Evolutionary conservation across 2,329 filamentous ascomycete species (phyloP).

Genomic region (Tolypocladium tropicale): DNA sequence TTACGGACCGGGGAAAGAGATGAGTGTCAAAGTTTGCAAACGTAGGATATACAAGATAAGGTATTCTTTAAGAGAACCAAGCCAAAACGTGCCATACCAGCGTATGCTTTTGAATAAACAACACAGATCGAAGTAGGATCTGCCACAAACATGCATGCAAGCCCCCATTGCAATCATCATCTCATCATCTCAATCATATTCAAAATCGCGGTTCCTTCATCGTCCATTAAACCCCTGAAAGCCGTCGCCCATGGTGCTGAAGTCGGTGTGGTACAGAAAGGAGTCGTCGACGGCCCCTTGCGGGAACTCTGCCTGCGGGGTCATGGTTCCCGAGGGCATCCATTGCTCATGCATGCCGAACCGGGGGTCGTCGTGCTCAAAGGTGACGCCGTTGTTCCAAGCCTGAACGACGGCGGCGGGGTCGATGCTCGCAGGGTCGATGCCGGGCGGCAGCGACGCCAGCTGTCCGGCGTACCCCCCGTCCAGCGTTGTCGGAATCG

Average conservation of each 20-base stretch:
- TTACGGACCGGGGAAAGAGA: not conserved
- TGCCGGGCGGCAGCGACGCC: slow-evolving; percentile 7
- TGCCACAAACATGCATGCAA: not conserved
- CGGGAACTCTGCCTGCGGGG: slow-evolving; percentile 14
- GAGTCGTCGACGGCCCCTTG: slow-evolving; percentile 2
- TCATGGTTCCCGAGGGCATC: slow-evolving; percentile 8
- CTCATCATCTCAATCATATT: not conserved
- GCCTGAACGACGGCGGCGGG: slow-evolving; percentile 13
- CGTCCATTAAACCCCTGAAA: slow-evolving; percentile 10
- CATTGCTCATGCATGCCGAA: slow-evolving; percentile 14
- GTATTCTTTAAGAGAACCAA: not conserved
- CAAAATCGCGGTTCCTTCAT: not conserved
- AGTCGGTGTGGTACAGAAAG: slow-evolving; percentile 14
- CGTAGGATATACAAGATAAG: not conserved
- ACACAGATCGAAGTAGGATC: not conserved
- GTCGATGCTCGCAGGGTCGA: slow-evolving; percentile 7
- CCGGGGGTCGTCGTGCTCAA: slow-evolving; percentile 9
- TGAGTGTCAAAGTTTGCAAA: not conserved
- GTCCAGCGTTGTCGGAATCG: slow-evolving; percentile 8
- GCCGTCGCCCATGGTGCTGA: slow-evolving; percentile 9
- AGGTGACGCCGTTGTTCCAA: slow-evolving; percentile 18
- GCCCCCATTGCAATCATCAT: not conserved
- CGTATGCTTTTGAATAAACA: not conserved
- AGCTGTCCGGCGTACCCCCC: slow-evolving; percentile 5
- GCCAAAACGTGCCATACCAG: not conserved